Evolutionary conservation across 352 stramenopile genomes (phyloP).

Genomic region (Pythium brassicae): DNA sequence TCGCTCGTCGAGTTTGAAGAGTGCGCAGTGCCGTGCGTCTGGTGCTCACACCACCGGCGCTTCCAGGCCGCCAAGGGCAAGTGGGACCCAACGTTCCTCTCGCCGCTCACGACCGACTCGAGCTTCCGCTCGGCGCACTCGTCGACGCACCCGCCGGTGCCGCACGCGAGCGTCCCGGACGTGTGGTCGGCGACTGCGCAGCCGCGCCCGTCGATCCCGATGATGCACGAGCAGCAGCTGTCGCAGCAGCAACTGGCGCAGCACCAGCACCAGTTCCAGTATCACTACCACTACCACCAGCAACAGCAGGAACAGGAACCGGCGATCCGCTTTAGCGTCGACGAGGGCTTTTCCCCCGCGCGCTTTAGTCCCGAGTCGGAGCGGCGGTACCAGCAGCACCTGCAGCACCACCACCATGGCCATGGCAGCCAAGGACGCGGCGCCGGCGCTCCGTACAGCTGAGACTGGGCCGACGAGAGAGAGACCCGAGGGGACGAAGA

Average conservation of each 20-base stretch:
- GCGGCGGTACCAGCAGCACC: constrained; percentile 6
- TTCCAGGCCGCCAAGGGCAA: constrained; percentile 53
- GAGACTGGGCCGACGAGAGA: background rate
- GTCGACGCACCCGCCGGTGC: constrained; percentile 15
- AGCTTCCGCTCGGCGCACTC: constrained; percentile 39
- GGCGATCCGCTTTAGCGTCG: constrained; percentile 4
- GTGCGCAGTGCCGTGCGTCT: constrained; percentile 64
- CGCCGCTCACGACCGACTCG: constrained; percentile 51
- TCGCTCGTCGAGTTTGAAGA: constrained; percentile 72
- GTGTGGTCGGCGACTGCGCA: constrained; percentile 6
- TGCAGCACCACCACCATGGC: constrained; percentile 1
- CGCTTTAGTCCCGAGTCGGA: constrained; percentile 9
- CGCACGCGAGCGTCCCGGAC: background rate
- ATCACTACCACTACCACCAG: too few species aligned
- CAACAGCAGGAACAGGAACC: too few species aligned
- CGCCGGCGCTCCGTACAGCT: constrained; percentile 7
- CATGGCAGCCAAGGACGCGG: background rate
- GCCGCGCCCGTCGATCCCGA: background rate
- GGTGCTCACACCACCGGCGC: constrained; percentile 65
- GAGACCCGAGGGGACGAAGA: background rate
- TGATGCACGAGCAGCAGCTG: constrained; percentile 1
- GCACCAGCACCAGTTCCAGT: too few species aligned
- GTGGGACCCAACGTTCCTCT: constrained; percentile 62
- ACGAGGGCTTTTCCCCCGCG: constrained; percentile 2
- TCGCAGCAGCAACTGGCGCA: constrained; percentile 1